Evolutionary conservation across 139 green algal genomes (phyloP), one percentile per base, ranked within the genome.

Genomic region (Axilococcus clingmanii): DNA sequence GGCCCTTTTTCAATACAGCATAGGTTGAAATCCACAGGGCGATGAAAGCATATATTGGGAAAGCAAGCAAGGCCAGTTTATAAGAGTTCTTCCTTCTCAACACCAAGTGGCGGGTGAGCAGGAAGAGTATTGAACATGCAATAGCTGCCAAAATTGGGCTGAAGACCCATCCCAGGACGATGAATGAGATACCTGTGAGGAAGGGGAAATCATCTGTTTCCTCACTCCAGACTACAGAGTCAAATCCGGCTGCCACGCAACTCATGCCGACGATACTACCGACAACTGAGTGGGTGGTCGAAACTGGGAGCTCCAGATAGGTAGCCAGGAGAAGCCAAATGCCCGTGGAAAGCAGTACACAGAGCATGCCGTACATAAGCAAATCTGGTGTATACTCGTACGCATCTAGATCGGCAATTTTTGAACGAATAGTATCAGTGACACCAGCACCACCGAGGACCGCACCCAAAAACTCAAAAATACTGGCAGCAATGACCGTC

Each of bases 311-410:
- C 22, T 83, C 66, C 25, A 82, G 59, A 37, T 8, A 80, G 33
- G 57, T 78, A 65, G 27, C 75, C 64, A 35, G 71, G 68, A 29
- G 31, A 4, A 85, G 52, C 70, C 71, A 84, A 38, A 76, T 35
- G 16, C 65, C 73, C 3, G 78, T 64, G 1, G 73, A 65, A 3
- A 63, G 41, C 31, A 82, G 29, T 2, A 68, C 67, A 40, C 67
- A 79, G 19, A 87, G 44, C 67, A 85, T 83, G 29, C 78, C 78
- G 33, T 75, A 84, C 66, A 81, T 75, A 42, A 74, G 57, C 24
- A 81, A 41, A 7, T 77, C 60, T 15, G 75, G 75, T 20, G 51
- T 44, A 23, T 63, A 41, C 1, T 25, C 30, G 37, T 69, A 81
- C 24, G 20, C 24, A 24, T 49, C 28, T 3, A 57, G 40, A 30